Base-by-base conservation (phyloP, 2,329 filamentous ascomycete species). In the Botrytis cinerea region DNA sequence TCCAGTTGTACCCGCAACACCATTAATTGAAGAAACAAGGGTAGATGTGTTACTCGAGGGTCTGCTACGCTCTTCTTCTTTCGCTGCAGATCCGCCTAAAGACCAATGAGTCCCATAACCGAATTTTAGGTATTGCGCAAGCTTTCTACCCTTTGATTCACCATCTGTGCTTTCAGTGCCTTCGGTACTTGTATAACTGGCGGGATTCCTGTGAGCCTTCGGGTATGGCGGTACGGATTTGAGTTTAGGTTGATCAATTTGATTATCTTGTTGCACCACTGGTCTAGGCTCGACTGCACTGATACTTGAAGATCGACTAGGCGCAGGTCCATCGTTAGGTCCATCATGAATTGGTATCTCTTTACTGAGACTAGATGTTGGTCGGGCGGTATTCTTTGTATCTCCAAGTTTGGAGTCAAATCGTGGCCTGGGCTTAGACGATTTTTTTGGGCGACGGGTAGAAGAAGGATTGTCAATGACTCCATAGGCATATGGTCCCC, bases 401-500 rank as follows among this genome's bases (percentile, higher is more conserved):
- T 72, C 32, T 25, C 32, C 43, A 14, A 38, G 3, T 25, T 20
- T 28, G 48, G 57, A 62, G 18, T 72, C 62, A 46, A 59, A 9
- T 70, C 25, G 73, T 73, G 38, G 71, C 66, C 35, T 75, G 22
- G 74, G n/a, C 25, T 68, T 71, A 54, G 40, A n/a, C 82, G 78
- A 80, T 62, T 75, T 87, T 76, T 81, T 83, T 60, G 83, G 82
- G 66, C 76, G 75, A 35, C 92, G 87, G 74, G 87, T 86, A 1
- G 92, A 91, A 2, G 87, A 88, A 22, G 94, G 92, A 76, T 93
- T 94, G 51, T 97, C 92, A 71, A 89, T 88, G 10, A 98, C 88
- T 6, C 95, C 95, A 80, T 97, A 98, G 2, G 95, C 91, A 79
- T 92, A 87, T 70, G 93, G 90, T 2, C 95, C 95, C 85, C 94